Conservation (phyloP, 2,329 filamentous ascomycete genomes). For the Cladosporium cucumerinum region DNA sequence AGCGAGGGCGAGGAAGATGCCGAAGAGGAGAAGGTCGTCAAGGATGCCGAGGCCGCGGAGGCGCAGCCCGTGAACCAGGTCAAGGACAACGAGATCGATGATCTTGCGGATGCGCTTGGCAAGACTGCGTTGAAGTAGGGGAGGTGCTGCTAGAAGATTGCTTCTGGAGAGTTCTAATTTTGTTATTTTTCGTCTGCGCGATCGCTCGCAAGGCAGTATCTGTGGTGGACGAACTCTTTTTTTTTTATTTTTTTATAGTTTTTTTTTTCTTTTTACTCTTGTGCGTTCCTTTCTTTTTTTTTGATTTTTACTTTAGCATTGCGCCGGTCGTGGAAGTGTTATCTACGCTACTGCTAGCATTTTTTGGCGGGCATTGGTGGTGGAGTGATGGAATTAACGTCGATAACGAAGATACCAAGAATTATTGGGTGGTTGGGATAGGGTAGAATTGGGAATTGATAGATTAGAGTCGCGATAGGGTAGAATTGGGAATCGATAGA, state of each 20-base stretch:
- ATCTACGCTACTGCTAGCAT: not conserved
- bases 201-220: not conserved
- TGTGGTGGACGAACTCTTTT: not conserved
- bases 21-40: constrained; percentile 52
- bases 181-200: not conserved
- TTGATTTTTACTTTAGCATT: not conserved
- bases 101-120: constrained; percentile 68
- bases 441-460: not conserved
- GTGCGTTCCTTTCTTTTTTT: not conserved
- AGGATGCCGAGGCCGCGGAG: constrained; percentile 69
- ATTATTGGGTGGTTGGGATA: not conserved
- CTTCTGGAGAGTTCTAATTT: not conserved
- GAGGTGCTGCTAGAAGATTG: not conserved
- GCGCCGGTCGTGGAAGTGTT: not conserved
- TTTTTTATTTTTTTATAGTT: not conserved
- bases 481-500: too few relatives aligned
- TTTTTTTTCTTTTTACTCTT: not conserved
- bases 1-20: constrained; percentile 63
- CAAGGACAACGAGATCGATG: constrained; percentile 76
- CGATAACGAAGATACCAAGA: not conserved
- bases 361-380: not conserved
- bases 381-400: not conserved
- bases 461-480: not conserved
- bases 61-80: constrained; percentile 68
- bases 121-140: constrained; percentile 56